Base-by-base conservation (phyloP, 2,329 filamentous ascomycete species). In the Ceratocystis papillata region DNA sequence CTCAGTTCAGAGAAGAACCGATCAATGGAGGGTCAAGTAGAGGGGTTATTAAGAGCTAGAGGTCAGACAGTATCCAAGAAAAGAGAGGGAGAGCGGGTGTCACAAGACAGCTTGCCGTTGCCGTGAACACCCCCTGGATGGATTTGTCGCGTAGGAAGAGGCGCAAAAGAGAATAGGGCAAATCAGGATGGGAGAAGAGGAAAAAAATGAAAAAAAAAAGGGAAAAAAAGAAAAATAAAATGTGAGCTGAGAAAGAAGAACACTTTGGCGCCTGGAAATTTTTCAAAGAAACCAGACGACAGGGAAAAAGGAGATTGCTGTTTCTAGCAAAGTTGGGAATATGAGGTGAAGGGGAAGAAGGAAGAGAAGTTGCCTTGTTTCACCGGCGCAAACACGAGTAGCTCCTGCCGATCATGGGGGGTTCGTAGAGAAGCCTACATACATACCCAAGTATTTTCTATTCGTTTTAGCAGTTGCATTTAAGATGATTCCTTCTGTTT, bases 341-440 rank as follows among this genome's bases (percentile, higher is more conserved):
- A 17, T 30, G 28, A n/a, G n/a, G 46, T n/a, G 46, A 50, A 50
- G 25, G 28, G 12, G 28, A 59, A 20, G 28, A 59, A 59, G 53
- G n/a, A 59, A 59, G 12, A 59, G 28, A 59, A 59, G 53, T 59
- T 59, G 53, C 53, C 53, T 59, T 33, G 53, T 59, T 59, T 59
- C 53, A 59, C 28, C n/a, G 53, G 53, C 28, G 53, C 53, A 30
- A 59, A 59, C 33, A 59, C 28, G 53, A 59, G 53, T 33, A 20
- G 28, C 53, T 59, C 53, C 53, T 59, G 53, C 53, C 53, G 53
- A 59, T 59, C 53, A 59, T 4, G 28, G 3, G 53, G 28, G 22
- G 15, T 53, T 53, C 20, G 10, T 50, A 53, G 48, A 28, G 37
- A 25, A 28, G 10, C 15, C 20, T 25, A 28, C 20, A 53, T 15